Evolutionary conservation across 768 basidiomycete species (phyloP).

Genomic region (Auriscalpium vulgare): DNA sequence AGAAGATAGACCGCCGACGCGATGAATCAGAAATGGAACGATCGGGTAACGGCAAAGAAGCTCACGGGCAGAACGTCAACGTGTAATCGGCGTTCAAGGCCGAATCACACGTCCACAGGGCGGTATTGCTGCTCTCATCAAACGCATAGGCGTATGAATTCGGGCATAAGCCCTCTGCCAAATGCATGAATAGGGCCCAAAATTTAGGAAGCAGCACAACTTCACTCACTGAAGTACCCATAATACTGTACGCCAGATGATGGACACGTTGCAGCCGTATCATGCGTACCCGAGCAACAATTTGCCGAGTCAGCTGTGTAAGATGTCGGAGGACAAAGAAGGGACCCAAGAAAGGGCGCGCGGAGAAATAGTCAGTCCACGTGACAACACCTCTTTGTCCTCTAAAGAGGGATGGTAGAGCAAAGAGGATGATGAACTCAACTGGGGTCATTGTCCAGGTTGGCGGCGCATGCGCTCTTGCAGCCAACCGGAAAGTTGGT

Average conservation of each 20-base stretch:
- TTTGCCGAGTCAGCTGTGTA: conserved; percentile 28
- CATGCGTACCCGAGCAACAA: conserved; percentile 27
- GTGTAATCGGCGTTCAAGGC: conserved; percentile 20
- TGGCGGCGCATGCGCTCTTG: conserved; percentile 46
- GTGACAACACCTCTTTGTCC: conserved; percentile 20
- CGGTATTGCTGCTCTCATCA: conserved; percentile 43
- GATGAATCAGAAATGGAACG: too few relatives aligned
- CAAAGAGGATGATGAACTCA: neutral
- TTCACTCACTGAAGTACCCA: conserved; percentile 5
- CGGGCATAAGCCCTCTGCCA: conserved; percentile 33
- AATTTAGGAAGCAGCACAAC: neutral
- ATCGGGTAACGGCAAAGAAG: neutral
- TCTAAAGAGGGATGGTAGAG: neutral
- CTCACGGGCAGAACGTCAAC: conserved; percentile 24
- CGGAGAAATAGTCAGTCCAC: too few relatives aligned
- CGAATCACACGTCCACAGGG: conserved; percentile 45
- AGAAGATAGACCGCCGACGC: too few relatives aligned
- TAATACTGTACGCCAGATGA: conserved; percentile 20
- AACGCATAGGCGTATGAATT: conserved; percentile 48
- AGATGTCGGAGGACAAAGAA: neutral
- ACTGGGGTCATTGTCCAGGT: conserved; percentile 28
- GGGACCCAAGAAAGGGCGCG: too few relatives aligned
- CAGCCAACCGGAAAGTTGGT: conserved; percentile 53
- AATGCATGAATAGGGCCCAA: neutral
- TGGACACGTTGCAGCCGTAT: conserved; percentile 29